Conservation (phyloP, 306 rosid genomes). For the Quercus gilva region DNA sequence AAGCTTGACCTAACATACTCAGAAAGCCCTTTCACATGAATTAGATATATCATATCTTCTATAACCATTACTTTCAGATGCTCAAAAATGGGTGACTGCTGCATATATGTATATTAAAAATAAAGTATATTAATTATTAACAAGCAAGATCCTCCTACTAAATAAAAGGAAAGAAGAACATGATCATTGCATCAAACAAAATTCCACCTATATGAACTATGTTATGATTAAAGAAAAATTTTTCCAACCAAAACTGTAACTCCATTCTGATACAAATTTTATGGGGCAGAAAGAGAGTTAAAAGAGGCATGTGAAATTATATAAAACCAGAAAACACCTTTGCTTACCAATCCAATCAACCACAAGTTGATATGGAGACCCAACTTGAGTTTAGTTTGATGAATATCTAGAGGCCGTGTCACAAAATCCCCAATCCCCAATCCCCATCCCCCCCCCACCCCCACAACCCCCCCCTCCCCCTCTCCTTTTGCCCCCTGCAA, state of each 20-base stretch:
- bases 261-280: not conserved
- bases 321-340: no score
- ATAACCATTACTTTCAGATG: constrained; percentile 69
- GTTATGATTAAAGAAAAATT: not conserved
- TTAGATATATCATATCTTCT: constrained; percentile 84
- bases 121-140: not conserved
- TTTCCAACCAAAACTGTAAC: not conserved
- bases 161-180: not conserved
- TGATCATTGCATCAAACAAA: not conserved
- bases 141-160: not conserved
- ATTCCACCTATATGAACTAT: not conserved
- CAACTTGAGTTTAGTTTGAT: no score
- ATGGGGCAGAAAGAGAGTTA: not conserved
- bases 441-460: no score
- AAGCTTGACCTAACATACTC: constrained; percentile 46
- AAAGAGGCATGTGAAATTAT: no score
- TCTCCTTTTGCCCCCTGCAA: no score
- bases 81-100: constrained; percentile 51
- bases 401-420: no score
- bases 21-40: constrained; percentile 50
- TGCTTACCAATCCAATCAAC: no score
- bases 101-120: constrained; percentile 5
- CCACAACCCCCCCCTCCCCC: no score
- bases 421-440: no score
- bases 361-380: no score